phyloP scores from a whole-genome alignment of 805 yeast genomes.

The Saturnispora besseyi region DNA sequence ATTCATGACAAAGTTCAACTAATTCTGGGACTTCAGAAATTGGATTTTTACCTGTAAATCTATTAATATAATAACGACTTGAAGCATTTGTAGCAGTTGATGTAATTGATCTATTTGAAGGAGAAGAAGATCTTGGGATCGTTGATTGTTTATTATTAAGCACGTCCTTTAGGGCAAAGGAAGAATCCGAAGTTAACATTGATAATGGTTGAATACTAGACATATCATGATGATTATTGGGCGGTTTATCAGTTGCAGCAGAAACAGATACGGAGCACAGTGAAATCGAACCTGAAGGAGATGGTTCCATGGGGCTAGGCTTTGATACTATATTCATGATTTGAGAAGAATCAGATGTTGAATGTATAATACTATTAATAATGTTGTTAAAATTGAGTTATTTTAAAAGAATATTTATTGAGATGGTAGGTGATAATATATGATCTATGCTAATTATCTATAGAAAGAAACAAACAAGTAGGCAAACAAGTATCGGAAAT shows the following conservation, averaged over 20 bases:
- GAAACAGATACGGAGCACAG: background rate
- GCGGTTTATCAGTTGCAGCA: background rate
- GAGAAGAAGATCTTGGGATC: constrained; percentile 5
- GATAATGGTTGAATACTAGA: background rate
- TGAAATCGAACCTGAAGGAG: background rate
- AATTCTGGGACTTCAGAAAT: constrained; percentile 41
- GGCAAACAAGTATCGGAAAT: too few species aligned
- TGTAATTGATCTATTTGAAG: constrained; percentile 8
- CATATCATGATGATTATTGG: background rate
- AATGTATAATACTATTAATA: too few species aligned
- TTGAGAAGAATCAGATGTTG: too few species aligned
- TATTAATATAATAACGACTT: constrained; percentile 17
- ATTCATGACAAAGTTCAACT: constrained; percentile 45
- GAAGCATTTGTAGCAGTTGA: constrained; percentile 8
- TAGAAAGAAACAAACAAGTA: background rate
- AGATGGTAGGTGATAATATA: too few species aligned
- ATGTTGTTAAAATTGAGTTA: too few species aligned
- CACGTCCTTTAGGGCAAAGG: background rate
- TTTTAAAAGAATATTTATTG: too few species aligned
- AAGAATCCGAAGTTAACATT: background rate
- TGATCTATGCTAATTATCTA: too few species aligned
- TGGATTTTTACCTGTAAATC: constrained; percentile 32
- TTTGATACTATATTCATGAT: background rate
- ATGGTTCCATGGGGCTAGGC: too few species aligned
- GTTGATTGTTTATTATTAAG: background rate